Base-by-base conservation (phyloP, 768 basidiomycete species). In the Hydnomerulius pinastri region DNA sequence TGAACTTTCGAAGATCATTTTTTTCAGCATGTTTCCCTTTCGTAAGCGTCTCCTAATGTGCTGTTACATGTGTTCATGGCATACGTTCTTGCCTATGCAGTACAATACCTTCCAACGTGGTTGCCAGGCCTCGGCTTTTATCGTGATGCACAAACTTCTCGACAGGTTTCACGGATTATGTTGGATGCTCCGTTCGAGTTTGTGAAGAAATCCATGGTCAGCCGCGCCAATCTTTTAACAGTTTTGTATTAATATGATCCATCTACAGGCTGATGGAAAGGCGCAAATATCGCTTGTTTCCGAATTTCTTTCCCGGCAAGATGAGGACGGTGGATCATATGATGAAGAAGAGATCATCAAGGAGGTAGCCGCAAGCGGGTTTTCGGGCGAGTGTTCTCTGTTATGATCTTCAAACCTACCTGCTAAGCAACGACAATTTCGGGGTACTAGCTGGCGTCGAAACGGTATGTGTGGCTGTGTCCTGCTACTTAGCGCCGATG, bases 271-370 rank as follows among this genome's bases (percentile, higher is more conserved):
- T 17, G 50, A 52, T 1, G 51, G 55, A 17, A 42, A 25, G 11
- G 51, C 55, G 9, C 36, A 46, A 6, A 21, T 43, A 18, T 53
- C 51, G 21, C 39, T 53, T 8, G 56, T 46, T 2, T 46, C 56
- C 6, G 48, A 54, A 20, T 35, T 28, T 25, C 38, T 50, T 13
- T 17, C 11, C 4, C 39, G 23, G 30, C 21, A 23, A 18, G 28
- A 39, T 12, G 33, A 35, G 17, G 33, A 17, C 4, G 17, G 24
- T 11, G 13, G n/a, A 27, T 21, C 15, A 32, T n/a, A 15, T 8
- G 47, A 47, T 13, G 50, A 48, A 27, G 27, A 39, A 20, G 15
- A n/a, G n/a, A n/a, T 18, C 4, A 48, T 52, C n/a, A 41, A 33
- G 6, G 30, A 18, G 17, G 45, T 28, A 12, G 46, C 46, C 5